phyloP scores from a whole-genome alignment of 2,329 filamentous ascomycete genomes.

The Xylaria sp. region DNA sequence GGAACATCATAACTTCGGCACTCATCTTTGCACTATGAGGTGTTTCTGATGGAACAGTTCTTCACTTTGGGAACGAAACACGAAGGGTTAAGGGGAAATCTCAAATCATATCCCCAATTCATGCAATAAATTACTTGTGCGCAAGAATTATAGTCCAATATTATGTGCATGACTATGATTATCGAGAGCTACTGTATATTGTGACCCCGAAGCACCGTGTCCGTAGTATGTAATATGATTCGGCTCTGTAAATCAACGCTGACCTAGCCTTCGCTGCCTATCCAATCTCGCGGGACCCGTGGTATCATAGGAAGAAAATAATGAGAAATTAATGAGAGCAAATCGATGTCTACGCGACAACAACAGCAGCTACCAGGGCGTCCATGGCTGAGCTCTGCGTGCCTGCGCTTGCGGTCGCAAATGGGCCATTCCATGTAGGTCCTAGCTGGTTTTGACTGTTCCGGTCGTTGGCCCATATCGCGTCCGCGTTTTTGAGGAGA shows the following conservation, averaged over 20 bases:
- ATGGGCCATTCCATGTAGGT: slow-evolving; percentile 47
- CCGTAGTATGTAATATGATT: slow-evolving; percentile 15
- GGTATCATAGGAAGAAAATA: slow-evolving; percentile 33
- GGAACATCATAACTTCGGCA: slow-evolving; percentile 11
- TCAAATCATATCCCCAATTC: neutral
- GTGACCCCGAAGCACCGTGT: slow-evolving; percentile 6
- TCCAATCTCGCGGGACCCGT: slow-evolving; percentile 1
- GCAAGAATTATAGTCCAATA: slow-evolving; percentile 15
- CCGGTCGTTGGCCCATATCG: slow-evolving; percentile 50
- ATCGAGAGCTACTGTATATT: slow-evolving; percentile 1
- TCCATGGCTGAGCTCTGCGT: slow-evolving; percentile 48
- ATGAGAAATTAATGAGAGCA: slow-evolving; percentile 18
- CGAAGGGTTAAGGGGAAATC: neutral
- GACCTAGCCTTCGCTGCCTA: slow-evolving; percentile 10
- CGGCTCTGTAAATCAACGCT: slow-evolving; percentile 15
- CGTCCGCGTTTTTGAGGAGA: slow-evolving; percentile 50
- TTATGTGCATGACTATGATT: slow-evolving; percentile 18
- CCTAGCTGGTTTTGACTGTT: slow-evolving; percentile 46
- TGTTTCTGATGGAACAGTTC: neutral
- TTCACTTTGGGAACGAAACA: neutral
- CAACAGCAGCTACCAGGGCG: slow-evolving; percentile 44
- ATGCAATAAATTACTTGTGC: neutral
- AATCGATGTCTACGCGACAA: slow-evolving; percentile 38
- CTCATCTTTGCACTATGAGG: neutral
- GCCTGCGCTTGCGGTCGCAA: slow-evolving; percentile 42